Evolutionary conservation across 139 green algal genomes (phyloP).

Genomic region (Asterochloris sp.): DNA sequence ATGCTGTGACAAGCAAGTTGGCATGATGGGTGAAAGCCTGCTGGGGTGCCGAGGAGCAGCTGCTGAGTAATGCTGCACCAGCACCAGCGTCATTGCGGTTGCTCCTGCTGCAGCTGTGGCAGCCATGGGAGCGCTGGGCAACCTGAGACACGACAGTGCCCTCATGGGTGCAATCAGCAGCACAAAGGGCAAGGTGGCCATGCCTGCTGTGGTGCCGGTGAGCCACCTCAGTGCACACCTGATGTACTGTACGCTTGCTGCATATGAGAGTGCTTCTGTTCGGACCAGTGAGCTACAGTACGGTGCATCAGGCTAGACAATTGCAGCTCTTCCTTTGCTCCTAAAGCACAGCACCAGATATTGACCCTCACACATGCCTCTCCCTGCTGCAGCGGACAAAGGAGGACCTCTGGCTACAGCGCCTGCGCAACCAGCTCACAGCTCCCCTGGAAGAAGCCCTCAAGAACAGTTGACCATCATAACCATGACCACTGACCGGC

Average conservation of each 20-base stretch:
- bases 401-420: constrained; percentile 20
- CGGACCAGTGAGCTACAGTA: not conserved
- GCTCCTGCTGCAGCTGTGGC: constrained; percentile 2
- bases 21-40: no score
- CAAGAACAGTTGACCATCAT: not conserved
- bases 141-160: constrained; percentile 18
- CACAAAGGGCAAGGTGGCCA: constrained; percentile 15
- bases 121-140: constrained; percentile 4
- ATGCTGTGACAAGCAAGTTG: no score
- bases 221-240: not conserved
- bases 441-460: constrained; percentile 2
- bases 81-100: no score
- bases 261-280: not conserved
- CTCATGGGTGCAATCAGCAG: constrained; percentile 21
- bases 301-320: not conserved
- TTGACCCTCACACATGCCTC: not conserved
- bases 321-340: not conserved
- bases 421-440: constrained; percentile 17
- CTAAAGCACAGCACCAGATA: not conserved
- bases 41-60: no score
- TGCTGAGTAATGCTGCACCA: no score
- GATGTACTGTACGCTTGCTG: not conserved
- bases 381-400: constrained; percentile 15
- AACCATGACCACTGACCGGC: not conserved
- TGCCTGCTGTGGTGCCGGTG: constrained; percentile 9